Evolutionary conservation across 2,329 filamentous ascomycete species (phyloP).

Genomic region (Ophiostoma sp.): DNA sequence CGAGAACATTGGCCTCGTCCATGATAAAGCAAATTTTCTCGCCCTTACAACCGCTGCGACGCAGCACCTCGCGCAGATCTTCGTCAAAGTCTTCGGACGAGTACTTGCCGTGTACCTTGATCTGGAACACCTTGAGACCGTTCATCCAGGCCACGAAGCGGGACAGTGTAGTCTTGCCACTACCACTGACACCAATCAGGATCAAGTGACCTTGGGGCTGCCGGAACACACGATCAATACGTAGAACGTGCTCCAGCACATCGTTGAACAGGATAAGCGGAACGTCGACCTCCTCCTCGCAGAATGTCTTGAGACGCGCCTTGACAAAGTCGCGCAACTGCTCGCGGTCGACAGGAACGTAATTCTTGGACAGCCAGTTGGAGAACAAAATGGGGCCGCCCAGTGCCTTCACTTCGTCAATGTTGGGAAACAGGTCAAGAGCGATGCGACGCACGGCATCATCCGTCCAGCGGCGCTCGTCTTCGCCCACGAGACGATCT

Average conservation of each 20-base stretch:
- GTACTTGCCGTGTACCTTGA: slow-evolving; percentile 99
- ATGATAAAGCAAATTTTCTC: slow-evolving; percentile 99
- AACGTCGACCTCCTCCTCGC: slow-evolving; percentile 98
- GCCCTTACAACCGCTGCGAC: slow-evolving; percentile 91
- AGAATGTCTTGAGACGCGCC: slow-evolving; percentile 94
- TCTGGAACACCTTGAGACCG: slow-evolving; percentile 96
- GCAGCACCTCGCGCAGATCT: slow-evolving; percentile 86
- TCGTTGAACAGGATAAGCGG: slow-evolving; percentile 99
- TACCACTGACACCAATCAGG: slow-evolving; percentile 95
- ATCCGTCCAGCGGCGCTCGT: slow-evolving; percentile 92
- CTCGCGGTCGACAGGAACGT: slow-evolving; percentile 92
- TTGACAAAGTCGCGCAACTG: slow-evolving; percentile 96
- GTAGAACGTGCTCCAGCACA: slow-evolving; percentile 93
- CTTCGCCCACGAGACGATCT: slow-evolving; percentile 89
- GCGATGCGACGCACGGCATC: slow-evolving; percentile 82
- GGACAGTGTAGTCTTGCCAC: slow-evolving; percentile 95
- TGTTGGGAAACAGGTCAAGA: slow-evolving; percentile 87
- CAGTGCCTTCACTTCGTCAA: slow-evolving; percentile 82
- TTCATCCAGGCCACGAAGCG: slow-evolving; percentile 99
- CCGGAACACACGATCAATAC: slow-evolving; percentile 96
- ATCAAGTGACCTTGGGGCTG: slow-evolving; percentile 98
- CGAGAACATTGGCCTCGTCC: slow-evolving; percentile 97
- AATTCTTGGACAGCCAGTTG: slow-evolving; percentile 99
- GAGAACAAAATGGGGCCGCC: slow-evolving; percentile 95
- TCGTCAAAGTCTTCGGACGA: slow-evolving; percentile 98